Percentiles rank a stretch among this genome's conserved stretches.
Evolutionary conservation across 106 monocot species (phyloP).

Genomic region (Narthecium ossifragum): DNA sequence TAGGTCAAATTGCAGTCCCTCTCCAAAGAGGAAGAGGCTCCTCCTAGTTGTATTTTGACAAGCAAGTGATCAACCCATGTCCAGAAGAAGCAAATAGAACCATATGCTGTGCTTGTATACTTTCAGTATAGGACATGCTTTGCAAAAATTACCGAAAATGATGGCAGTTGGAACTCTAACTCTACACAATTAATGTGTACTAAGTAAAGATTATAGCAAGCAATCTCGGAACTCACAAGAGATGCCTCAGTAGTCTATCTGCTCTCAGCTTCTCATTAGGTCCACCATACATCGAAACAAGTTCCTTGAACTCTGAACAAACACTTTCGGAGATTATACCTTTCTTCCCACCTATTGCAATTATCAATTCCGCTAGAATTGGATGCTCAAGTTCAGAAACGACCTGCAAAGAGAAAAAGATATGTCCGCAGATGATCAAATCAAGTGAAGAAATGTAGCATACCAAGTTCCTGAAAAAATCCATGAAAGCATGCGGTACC

Average conservation of each 20-base stretch:
- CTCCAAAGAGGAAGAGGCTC: too few relatives aligned
- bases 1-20: too few relatives aligned
- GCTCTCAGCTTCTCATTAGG: slow-evolving; percentile 68
- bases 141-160: neutral
- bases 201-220: neutral
- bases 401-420: slow-evolving; percentile 27
- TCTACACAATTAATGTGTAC: neutral
- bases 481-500: slow-evolving; percentile 42
- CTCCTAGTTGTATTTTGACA: too few relatives aligned
- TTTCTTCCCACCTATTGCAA: slow-evolving; percentile 42
- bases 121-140: too few relatives aligned
- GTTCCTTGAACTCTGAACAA: slow-evolving; percentile 61
- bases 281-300: slow-evolving; percentile 77
- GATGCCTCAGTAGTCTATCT: slow-evolving; percentile 33
- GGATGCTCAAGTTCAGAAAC: slow-evolving; percentile 67
- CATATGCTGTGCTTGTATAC: too few relatives aligned
- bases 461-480: too few relatives aligned
- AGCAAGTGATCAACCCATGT: too few relatives aligned
- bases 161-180: neutral
- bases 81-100: too few relatives aligned
- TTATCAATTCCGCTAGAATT: slow-evolving; percentile 53
- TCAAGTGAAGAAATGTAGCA: too few relatives aligned
- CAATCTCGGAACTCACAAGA: slow-evolving; percentile 44
- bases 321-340: slow-evolving; percentile 73
- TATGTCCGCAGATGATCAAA: too few relatives aligned